Evolutionary conservation across 208 protist species (phyloP).

Genomic region (Acanthamoeba healyi): DNA sequence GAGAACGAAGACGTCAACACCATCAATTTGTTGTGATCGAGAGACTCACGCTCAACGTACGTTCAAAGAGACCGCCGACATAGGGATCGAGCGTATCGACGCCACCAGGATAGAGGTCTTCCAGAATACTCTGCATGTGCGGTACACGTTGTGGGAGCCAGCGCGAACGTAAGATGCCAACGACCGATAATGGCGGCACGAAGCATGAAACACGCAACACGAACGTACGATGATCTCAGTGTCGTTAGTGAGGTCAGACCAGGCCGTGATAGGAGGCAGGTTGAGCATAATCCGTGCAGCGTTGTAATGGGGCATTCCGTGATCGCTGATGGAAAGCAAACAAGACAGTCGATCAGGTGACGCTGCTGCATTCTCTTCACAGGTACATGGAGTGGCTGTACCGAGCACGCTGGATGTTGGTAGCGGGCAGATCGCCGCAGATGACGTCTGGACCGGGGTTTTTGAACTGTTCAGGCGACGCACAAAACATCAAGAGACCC

Average conservation of each 20-base stretch:
- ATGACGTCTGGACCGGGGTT: background rate
- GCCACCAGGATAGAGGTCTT: conserved; percentile 1
- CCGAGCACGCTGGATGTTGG: conserved; percentile 66
- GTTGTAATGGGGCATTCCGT: conserved; percentile 64
- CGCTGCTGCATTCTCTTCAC: too few species aligned
- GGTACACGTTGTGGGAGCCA: too few species aligned
- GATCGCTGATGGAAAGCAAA: background rate
- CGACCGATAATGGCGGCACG: too few species aligned
- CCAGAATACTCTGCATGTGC: conserved; percentile 31
- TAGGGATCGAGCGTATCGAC: conserved; percentile 64
- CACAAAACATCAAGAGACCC: background rate
- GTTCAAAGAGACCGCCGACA: conserved; percentile 50
- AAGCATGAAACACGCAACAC: background rate
- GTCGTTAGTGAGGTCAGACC: background rate
- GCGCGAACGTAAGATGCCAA: too few species aligned
- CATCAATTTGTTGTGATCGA: too few species aligned
- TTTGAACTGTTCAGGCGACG: background rate
- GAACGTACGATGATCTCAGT: background rate
- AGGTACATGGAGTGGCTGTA: too few species aligned
- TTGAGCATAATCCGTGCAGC: background rate
- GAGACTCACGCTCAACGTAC: too few species aligned
- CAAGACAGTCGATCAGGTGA: too few species aligned
- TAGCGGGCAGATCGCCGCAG: conserved; percentile 57
- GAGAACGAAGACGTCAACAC: background rate
- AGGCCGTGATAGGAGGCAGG: background rate